A percentile compares a stretch with the other conserved stretches of the same genome.
Conservation (phyloP, 495 filamentous ascomycete species). For the Neurospora sp. region DNA sequence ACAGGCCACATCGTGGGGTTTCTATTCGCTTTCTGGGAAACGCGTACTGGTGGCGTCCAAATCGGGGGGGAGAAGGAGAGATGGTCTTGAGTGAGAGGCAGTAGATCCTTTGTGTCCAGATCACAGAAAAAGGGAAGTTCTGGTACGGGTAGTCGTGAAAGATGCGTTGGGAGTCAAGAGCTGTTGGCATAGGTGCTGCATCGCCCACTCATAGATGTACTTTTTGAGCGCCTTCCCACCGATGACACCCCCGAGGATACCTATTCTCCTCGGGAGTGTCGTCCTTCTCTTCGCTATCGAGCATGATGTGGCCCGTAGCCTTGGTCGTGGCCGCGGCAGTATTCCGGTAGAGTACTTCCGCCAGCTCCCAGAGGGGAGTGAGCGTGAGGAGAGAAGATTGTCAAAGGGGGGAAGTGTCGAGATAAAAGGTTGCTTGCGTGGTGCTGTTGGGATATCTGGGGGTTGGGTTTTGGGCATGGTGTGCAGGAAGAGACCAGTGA, state of each 20-base stretch:
- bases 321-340: neutral
- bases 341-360: neutral
- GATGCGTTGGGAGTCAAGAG: no score
- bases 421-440: no score
- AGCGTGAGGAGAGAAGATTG: no score
- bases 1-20: no score
- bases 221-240: conserved; percentile 48
- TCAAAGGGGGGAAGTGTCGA: no score
- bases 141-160: no score
- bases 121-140: no score
- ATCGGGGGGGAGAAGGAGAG: conserved; percentile 3
- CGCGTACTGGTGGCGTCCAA: conserved; percentile 29
- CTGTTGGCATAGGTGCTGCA: conserved; percentile 48
- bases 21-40: neutral
- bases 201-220: conserved; percentile 79
- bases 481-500: neutral
- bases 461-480: neutral
- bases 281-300: conserved; percentile 8
- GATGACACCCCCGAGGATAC: conserved; percentile 46
- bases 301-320: conserved; percentile 24
- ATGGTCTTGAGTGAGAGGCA: no score
- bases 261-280: neutral
- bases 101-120: no score
- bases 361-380: neutral
- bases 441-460: no score